A percentile compares a stretch with the other conserved stretches of the same genome.
These are phyloP conservation scores for Coccomyxa sp. DNA, from an alignment of 139 green algal species.

Conservation along the genomic window DNA sequence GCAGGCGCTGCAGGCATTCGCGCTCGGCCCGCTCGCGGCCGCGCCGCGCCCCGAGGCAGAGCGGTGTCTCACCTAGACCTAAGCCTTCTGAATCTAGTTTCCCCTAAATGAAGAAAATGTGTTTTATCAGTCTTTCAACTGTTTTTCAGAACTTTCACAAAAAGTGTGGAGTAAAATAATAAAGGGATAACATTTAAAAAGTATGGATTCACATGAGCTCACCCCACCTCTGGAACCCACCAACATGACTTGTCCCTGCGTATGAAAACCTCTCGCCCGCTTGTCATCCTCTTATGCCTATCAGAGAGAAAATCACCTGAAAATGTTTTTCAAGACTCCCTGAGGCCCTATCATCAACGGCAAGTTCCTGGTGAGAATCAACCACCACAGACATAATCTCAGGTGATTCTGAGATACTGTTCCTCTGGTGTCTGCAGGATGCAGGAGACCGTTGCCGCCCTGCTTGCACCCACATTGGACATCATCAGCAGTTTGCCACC, in stretches of 20 bases:
- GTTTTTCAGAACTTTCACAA: too few species aligned
- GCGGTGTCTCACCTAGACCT: too few species aligned
- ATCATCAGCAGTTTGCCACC: slow-evolving; percentile 17
- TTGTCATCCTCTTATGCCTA: not conserved
- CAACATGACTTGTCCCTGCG: too few species aligned
- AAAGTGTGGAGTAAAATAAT: too few species aligned
- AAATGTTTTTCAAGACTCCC: not conserved
- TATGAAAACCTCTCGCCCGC: slow-evolving; percentile 1
- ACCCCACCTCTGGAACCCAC: too few species aligned
- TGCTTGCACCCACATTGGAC: slow-evolving; percentile 30
- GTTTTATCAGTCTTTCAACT: too few species aligned
- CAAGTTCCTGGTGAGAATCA: not conserved
- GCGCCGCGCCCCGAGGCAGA: too few species aligned
- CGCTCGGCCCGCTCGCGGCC: slow-evolving; percentile 11
- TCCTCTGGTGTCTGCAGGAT: slow-evolving; percentile 9
- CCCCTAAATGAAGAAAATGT: too few species aligned
- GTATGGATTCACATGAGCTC: too few species aligned
- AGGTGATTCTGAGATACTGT: not conserved
- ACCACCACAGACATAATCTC: too few species aligned
- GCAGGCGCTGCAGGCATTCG: slow-evolving; percentile 55
- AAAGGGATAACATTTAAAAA: too few species aligned
- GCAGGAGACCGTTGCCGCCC: slow-evolving; percentile 8
- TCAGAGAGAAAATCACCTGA: not conserved
- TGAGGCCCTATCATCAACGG: not conserved
- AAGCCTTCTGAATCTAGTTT: too few species aligned